These are phyloP conservation scores for Phytophthora europaea DNA, from an alignment of 352 stramenopile species.

Conservation along the genomic window DNA sequence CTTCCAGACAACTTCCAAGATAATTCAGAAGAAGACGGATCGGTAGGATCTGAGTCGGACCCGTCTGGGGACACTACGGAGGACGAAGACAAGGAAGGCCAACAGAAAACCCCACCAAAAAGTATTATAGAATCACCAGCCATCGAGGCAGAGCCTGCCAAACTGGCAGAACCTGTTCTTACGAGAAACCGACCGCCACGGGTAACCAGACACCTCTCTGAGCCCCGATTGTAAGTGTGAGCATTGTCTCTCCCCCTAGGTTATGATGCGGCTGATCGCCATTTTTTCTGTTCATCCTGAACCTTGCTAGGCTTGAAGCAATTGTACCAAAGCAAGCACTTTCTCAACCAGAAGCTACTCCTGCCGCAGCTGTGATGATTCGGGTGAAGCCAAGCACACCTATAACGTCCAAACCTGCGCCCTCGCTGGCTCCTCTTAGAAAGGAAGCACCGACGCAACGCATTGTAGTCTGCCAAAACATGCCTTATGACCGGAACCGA, in stretches of 20 bases:
- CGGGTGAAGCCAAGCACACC: constrained; percentile 6
- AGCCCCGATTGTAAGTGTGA: constrained; percentile 46
- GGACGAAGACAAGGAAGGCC: constrained; percentile 53
- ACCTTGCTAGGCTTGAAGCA: constrained; percentile 21
- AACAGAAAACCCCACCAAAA: constrained; percentile 35
- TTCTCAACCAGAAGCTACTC: constrained; percentile 7
- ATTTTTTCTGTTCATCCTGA: background rate
- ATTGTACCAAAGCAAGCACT: constrained; percentile 17
- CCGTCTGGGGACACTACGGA: constrained; percentile 80
- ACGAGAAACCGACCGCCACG: constrained; percentile 24
- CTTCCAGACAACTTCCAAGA: constrained; percentile 66
- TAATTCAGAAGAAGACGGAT: constrained; percentile 56
- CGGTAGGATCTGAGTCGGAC: constrained; percentile 75
- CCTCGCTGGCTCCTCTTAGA: constrained; percentile 25
- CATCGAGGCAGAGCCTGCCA: constrained; percentile 6
- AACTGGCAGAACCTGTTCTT: constrained; percentile 3
- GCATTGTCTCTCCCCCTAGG: background rate
- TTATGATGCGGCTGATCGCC: background rate
- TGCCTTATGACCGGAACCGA: constrained; percentile 64
- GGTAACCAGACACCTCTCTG: constrained; percentile 45
- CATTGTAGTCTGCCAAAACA: constrained; percentile 24
- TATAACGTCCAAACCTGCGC: constrained; percentile 7
- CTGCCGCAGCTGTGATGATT: background rate
- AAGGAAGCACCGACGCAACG: constrained; percentile 23
- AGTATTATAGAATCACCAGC: background rate